Evolutionary conservation across 2,329 filamentous ascomycete species (phyloP).

Genomic region (Ceratocystis lukuohia): DNA sequence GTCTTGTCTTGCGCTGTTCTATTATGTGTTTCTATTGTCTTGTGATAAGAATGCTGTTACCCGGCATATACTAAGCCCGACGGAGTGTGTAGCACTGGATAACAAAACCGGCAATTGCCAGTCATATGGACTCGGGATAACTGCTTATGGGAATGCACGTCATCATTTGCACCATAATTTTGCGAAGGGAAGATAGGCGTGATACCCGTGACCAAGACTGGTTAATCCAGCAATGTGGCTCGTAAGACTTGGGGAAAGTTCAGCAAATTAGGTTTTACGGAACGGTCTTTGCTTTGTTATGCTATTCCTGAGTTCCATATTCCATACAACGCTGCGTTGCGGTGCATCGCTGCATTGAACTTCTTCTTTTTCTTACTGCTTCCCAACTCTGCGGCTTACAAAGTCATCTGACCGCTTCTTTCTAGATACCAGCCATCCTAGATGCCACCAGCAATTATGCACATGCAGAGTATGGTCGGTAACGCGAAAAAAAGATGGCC

Average conservation of each 20-base stretch:
- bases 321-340: neutral
- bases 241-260: neutral
- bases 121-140: neutral
- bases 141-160: neutral
- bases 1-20: neutral
- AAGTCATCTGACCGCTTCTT: neutral
- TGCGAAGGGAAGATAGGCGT: neutral
- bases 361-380: neutral
- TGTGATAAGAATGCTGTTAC: neutral
- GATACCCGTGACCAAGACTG: neutral
- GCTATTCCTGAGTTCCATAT: neutral
- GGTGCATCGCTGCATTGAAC: too few species aligned
- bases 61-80: neutral
- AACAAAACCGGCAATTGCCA: neutral
- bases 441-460: neutral
- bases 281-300: neutral
- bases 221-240: neutral
- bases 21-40: neutral
- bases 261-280: neutral
- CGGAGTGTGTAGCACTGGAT: neutral
- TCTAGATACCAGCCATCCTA: neutral
- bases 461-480: slow-evolving; percentile 6
- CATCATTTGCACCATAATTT: neutral
- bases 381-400: neutral
- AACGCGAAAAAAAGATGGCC: neutral